phyloP scores from a whole-genome alignment of 2,329 filamentous ascomycete genomes.

The Cordyceps cateniannulata region DNA sequence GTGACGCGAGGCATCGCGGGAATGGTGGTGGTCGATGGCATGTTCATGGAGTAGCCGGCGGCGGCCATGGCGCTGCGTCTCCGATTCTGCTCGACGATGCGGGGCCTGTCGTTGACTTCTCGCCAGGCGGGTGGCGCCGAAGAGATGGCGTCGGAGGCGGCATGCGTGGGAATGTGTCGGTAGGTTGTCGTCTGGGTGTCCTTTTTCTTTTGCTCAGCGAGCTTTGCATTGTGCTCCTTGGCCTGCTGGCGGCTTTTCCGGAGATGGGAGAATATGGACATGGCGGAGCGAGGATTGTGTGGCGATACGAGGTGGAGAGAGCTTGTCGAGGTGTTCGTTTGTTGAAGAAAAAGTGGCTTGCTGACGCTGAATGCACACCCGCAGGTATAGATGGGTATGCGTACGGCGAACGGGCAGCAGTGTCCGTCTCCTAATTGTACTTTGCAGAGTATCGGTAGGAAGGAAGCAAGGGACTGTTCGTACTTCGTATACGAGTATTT shows the following conservation, averaged over 20 bases:
- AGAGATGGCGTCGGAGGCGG: slow-evolving; percentile 50
- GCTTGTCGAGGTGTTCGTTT: background rate
- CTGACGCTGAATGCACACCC: background rate
- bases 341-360: slow-evolving; percentile 1
- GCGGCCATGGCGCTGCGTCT: slow-evolving; percentile 42
- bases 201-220: slow-evolving; percentile 39
- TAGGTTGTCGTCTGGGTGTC: slow-evolving; percentile 41
- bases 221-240: slow-evolving; percentile 46
- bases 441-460: background rate
- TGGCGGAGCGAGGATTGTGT: slow-evolving; percentile 21
- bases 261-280: slow-evolving; percentile 53
- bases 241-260: slow-evolving; percentile 46
- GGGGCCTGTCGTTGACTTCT: slow-evolving; percentile 35
- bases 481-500: background rate
- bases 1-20: slow-evolving; percentile 36
- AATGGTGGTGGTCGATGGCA: slow-evolving; percentile 15
- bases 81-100: slow-evolving; percentile 45
- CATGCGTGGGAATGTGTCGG: slow-evolving; percentile 56
- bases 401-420: background rate
- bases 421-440: background rate
- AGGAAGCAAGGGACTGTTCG: background rate
- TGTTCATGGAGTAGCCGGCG: slow-evolving; percentile 31
- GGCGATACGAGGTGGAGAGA: background rate
- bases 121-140: slow-evolving; percentile 48
- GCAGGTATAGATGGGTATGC: background rate